Evolutionary conservation across 768 basidiomycete genomes (phyloP), one percentile per base, ranked within the genome.

Genomic region (Neoboletus brunneissimus): DNA sequence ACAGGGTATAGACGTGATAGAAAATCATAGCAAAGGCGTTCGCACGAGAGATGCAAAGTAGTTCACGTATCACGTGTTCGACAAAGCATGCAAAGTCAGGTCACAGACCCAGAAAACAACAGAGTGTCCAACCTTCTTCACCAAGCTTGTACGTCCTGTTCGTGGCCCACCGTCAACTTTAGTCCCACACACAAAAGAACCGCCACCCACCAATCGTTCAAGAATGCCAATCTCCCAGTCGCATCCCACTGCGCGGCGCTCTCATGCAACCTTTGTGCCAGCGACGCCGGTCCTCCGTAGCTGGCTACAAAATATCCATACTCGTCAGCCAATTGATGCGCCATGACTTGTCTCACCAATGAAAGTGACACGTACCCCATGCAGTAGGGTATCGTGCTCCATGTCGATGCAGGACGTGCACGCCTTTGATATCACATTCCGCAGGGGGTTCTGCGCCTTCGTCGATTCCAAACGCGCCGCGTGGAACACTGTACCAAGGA

Each of bases 61-160:
- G 25, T 37, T 38, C 6, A 37, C 6, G 27, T 16, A 18, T 38
- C 6, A n/a, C n/a, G n/a, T n/a, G n/a, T n/a, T 29, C 27, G 23
- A 32, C n/a, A 54, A 46, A 31, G 34, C 27, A 32, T 22, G 12
- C 4, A 31, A 45, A 10, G 52, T 62, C 40, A 65, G 53, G 7
- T 0, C 3, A 35, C 25, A 16, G 50, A 20, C 20, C 34, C 7
- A 2, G 7, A 37, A 27, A 27, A 29, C 12, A 46, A 31, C 0
- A 57, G 16, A 43, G 15, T 16, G 32, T 1, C 71, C 16, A 61
- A 89, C 88, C 76, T 76, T 97, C 94, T 75, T 87, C 86, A 15
- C 94, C 95, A 3, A 98, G 82, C 63, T 90, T 89, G 72, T 93
- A 95, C 6, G 88, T 86, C 94, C 91, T 91, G 59, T 59, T 44